Conservation (phyloP, 176 grass and related monocot species). For the Paspalum vaginatum region DNA sequence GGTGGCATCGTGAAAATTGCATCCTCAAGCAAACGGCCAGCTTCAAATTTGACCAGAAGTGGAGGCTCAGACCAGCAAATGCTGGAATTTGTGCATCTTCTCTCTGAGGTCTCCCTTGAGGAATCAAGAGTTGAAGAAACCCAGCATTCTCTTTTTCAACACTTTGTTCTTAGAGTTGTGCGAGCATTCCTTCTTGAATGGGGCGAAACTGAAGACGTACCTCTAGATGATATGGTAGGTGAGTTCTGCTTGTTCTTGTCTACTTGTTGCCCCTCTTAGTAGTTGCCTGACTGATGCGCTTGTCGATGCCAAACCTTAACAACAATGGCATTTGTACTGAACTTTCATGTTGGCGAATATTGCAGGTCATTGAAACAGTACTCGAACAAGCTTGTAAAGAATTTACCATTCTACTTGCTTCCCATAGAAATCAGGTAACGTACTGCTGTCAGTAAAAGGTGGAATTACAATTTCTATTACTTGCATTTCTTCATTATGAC, state of each 20-base stretch:
- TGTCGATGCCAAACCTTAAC: neutral
- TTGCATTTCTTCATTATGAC: constrained; percentile 9
- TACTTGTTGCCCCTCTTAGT: neutral
- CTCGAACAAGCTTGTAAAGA: constrained; percentile 82
- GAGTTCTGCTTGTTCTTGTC: constrained; percentile 47
- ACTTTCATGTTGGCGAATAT: constrained; percentile 20
- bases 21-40: constrained; percentile 50
- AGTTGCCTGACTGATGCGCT: neutral
- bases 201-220: constrained; percentile 56
- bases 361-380: constrained; percentile 77
- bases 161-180: constrained; percentile 69
- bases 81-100: constrained; percentile 71
- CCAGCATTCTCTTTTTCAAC: constrained; percentile 58
- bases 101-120: constrained; percentile 69
- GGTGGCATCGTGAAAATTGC: constrained; percentile 81
- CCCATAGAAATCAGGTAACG: constrained; percentile 73
- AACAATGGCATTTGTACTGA: constrained; percentile 11
- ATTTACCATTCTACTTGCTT: constrained; percentile 62
- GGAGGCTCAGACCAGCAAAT: constrained; percentile 66
- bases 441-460: neutral
- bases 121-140: constrained; percentile 60
- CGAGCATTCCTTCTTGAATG: constrained; percentile 67
- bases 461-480: neutral
- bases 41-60: constrained; percentile 46
- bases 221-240: constrained; percentile 88